phyloP scores from a whole-genome alignment of 257 asterid species.

The Lycium ferocissimum region DNA sequence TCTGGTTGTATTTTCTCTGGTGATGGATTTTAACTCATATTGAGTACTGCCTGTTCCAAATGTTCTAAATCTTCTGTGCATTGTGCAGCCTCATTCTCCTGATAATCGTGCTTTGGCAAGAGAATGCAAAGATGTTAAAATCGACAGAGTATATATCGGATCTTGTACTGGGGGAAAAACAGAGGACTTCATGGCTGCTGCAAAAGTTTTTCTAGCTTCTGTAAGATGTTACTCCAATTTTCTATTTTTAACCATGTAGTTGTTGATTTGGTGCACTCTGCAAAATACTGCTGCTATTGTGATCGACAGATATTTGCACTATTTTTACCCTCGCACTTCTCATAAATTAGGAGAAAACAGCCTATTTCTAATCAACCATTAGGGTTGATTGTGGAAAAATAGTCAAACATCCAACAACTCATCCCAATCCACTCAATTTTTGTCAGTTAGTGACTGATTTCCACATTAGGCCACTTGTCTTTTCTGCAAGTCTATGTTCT shows the following conservation, averaged over 20 bases:
- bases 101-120: conserved; percentile 99
- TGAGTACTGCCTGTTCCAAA: background rate
- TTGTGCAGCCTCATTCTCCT: conserved; percentile 95
- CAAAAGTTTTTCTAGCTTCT: conserved; percentile 87
- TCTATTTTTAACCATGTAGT: background rate
- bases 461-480: background rate
- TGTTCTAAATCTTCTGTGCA: background rate
- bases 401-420: background rate
- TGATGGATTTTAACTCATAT: background rate
- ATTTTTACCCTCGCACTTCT: background rate
- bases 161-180: conserved; percentile 99
- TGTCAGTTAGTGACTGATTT: background rate
- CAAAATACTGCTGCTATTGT: background rate
- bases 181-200: conserved; percentile 99
- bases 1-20: background rate
- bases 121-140: conserved; percentile 96
- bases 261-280: background rate
- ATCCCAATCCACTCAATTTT: background rate
- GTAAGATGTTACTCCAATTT: conserved; percentile 47
- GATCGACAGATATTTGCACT: background rate
- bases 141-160: conserved; percentile 94
- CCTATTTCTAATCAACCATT: background rate
- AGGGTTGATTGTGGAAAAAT: background rate
- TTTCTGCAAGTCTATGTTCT: background rate
- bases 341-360: background rate